Conservation (phyloP, 2,329 filamentous ascomycete species). For the Penicillium hordei region DNA sequence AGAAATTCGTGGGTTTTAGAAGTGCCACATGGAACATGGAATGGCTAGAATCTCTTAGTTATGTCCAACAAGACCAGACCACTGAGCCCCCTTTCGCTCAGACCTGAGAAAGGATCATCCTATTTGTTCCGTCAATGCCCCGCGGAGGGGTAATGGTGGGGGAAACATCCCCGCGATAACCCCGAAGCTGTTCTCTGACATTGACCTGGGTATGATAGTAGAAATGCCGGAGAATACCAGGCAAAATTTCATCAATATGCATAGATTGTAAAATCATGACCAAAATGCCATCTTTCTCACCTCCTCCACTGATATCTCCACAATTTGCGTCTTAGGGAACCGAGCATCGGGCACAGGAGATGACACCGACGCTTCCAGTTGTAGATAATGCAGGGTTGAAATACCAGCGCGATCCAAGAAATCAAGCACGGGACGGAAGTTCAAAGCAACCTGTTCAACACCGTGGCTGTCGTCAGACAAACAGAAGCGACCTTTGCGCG, state of each 20-base stretch:
- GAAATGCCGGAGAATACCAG: too few relatives aligned
- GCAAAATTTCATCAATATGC: background rate
- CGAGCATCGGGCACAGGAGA: conserved; percentile 31
- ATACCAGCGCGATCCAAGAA: conserved; percentile 61
- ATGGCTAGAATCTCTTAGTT: background rate
- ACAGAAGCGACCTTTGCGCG: conserved; percentile 76
- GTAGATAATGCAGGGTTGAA: conserved; percentile 40
- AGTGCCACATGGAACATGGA: background rate
- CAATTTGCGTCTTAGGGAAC: conserved; percentile 39
- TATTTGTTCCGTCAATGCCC: background rate
- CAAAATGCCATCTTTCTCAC: conserved; percentile 38
- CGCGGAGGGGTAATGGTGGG: background rate
- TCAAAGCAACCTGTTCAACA: conserved; percentile 79
- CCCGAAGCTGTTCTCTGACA: background rate
- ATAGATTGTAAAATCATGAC: conserved; percentile 9
- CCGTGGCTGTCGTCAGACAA: conserved; percentile 95
- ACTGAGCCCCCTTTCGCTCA: background rate
- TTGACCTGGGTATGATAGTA: background rate
- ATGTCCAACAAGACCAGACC: background rate
- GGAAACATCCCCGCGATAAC: background rate
- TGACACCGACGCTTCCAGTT: conserved; percentile 22
- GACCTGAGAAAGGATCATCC: background rate
- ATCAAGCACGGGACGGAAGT: conserved; percentile 69
- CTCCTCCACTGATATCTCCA: conserved; percentile 34
- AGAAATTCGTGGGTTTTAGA: background rate